Evolutionary conservation across 129 eudicot genomes (phyloP).

Genomic region (Heracleum sosnowskyi): DNA sequence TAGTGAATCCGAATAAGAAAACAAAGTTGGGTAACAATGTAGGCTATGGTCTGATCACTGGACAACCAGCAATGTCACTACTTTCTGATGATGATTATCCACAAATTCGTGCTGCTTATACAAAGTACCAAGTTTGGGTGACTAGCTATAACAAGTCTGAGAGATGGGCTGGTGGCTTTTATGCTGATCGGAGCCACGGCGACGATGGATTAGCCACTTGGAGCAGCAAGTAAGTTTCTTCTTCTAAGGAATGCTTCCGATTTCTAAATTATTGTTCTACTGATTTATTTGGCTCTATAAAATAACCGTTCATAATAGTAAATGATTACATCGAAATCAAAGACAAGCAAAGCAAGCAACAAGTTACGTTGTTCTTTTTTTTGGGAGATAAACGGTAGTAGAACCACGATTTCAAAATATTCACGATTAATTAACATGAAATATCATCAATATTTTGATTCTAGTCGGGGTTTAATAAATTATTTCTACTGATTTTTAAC

Average conservation of each 20-base stretch:
- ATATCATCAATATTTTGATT: too few species aligned
- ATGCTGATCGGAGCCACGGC: slow-evolving; percentile 79
- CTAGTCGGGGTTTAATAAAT: too few species aligned
- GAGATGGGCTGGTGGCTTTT: slow-evolving; percentile 95
- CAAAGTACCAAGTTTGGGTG: slow-evolving; percentile 78
- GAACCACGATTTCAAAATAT: too few species aligned
- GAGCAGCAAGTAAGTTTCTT: slow-evolving; percentile 45
- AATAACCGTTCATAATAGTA: too few species aligned
- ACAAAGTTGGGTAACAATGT: slow-evolving; percentile 64
- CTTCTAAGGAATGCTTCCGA: background rate
- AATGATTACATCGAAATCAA: too few species aligned
- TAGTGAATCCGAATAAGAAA: slow-evolving; percentile 62
- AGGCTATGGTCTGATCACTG: slow-evolving; percentile 52
- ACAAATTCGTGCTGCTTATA: slow-evolving; percentile 62
- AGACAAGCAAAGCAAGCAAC: background rate
- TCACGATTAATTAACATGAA: too few species aligned
- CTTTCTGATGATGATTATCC: slow-evolving; percentile 69
- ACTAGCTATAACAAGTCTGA: slow-evolving; percentile 60
- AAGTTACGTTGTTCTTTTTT: background rate
- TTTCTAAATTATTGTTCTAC: background rate
- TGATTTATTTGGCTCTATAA: too few species aligned
- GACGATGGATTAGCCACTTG: slow-evolving; percentile 73
- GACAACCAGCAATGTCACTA: slow-evolving; percentile 44
- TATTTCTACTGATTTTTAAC: too few species aligned
- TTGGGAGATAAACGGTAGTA: background rate